Evolutionary conservation across 768 basidiomycete genomes (phyloP).

Genomic region (Vararia minispora): DNA sequence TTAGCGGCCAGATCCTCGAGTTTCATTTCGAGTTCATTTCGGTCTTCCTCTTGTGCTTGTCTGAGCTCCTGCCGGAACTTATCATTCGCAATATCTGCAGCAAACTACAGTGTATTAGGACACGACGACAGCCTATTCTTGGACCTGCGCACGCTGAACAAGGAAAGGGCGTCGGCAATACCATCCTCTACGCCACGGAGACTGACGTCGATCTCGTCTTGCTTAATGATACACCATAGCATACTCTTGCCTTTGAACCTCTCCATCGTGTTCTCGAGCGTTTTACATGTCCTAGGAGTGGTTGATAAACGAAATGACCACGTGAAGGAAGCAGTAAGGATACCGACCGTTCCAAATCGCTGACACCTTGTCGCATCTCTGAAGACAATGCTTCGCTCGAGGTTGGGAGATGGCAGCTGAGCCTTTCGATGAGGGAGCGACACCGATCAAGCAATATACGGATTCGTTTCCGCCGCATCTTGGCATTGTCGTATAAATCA

Average conservation of each 20-base stretch:
- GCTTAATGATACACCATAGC: constrained; percentile 3
- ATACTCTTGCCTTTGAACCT: constrained; percentile 1
- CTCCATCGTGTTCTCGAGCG: constrained; percentile 3
- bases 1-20: constrained; percentile 1
- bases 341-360: constrained; percentile 1
- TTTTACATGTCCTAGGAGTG: constrained; percentile 1
- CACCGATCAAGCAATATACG: constrained; percentile 4
- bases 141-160: no score
- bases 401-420: neutral
- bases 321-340: neutral
- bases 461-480: constrained; percentile 8
- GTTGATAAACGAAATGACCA: neutral
- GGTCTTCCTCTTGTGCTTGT: neutral
- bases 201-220: constrained; percentile 4
- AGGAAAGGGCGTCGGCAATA: constrained; percentile 1
- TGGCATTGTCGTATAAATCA: constrained; percentile 8
- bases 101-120: neutral
- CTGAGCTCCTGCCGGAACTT: neutral
- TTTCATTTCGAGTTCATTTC: neutral
- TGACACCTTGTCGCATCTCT: neutral
- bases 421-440: constrained; percentile 2
- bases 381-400: neutral
- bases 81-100: neutral
- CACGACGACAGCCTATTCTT: no score
- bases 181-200: neutral